Conservation (phyloP, 2,329 filamentous ascomycete genomes). For the Endoconidiophora laricicola region DNA sequence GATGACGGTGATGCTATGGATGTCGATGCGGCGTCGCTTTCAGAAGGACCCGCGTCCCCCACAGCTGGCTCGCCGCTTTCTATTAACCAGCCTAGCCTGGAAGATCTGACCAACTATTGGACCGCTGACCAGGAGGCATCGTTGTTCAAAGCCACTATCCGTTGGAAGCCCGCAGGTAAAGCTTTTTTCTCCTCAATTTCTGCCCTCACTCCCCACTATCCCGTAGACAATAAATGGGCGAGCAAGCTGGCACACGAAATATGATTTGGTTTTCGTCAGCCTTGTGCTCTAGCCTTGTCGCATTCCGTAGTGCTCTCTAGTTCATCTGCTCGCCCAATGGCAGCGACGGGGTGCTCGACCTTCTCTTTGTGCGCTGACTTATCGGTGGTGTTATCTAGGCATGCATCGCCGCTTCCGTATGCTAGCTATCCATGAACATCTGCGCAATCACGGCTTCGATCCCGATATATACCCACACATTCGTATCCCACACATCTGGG, state of each 20-base stretch:
- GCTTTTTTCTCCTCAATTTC: not conserved
- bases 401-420: slow-evolving; percentile 93
- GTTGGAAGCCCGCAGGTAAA: slow-evolving; percentile 87
- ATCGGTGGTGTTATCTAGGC: slow-evolving; percentile 28
- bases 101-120: slow-evolving; percentile 49
- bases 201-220: not conserved
- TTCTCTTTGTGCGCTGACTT: no score
- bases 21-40: slow-evolving; percentile 31
- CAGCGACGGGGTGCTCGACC: no score
- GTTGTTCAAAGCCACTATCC: slow-evolving; percentile 80
- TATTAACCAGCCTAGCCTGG: slow-evolving; percentile 16
- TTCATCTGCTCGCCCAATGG: not conserved
- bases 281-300: not conserved
- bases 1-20: slow-evolving; percentile 47
- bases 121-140: slow-evolving; percentile 90
- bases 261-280: not conserved
- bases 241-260: no score
- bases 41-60: slow-evolving; percentile 2
- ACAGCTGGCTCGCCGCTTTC: slow-evolving; percentile 4
- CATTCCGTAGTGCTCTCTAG: not conserved
- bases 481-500: slow-evolving; percentile 80
- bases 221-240: no score
- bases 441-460: slow-evolving; percentile 67
- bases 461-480: slow-evolving; percentile 59
- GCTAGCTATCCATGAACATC: slow-evolving; percentile 65